Conservation (phyloP, 2,329 filamentous ascomycete genomes). For the Moelleriella libera region DNA sequence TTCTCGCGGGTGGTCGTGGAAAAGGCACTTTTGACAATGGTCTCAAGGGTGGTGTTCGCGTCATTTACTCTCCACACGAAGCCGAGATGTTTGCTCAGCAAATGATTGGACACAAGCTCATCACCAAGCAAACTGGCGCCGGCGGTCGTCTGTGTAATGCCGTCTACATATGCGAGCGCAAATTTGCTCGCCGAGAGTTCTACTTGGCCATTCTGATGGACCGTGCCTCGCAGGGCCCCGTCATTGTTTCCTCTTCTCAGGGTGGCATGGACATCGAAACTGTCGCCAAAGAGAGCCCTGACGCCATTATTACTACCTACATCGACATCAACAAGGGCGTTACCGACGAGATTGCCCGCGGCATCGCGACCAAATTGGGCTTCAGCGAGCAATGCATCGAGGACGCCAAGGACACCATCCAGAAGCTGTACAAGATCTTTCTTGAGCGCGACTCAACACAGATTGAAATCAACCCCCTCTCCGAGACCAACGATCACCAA, state of each 20-base stretch:
- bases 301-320: constrained; percentile 86
- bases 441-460: constrained; percentile 96
- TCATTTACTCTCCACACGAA: constrained; percentile 95
- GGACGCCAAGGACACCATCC: constrained; percentile 88
- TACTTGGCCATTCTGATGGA: constrained; percentile 99
- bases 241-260: constrained; percentile 95
- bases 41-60: constrained; percentile 94
- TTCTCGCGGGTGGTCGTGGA: constrained; percentile 91
- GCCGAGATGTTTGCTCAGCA: constrained; percentile 96
- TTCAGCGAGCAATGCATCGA: constrained; percentile 97
- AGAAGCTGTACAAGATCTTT: constrained; percentile 99
- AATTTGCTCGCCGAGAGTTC: constrained; percentile 97
- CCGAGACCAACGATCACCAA: constrained; percentile 95
- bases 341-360: constrained; percentile 84
- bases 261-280: constrained; percentile 99
- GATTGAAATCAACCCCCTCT: constrained; percentile 99
- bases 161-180: constrained; percentile 99
- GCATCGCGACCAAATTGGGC: constrained; percentile 81
- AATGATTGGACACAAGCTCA: constrained; percentile 99
- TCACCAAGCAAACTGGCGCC: constrained; percentile 98
- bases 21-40: constrained; percentile 98
- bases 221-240: constrained; percentile 74
- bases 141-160: constrained; percentile 87
- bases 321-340: constrained; percentile 92
- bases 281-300: constrained; percentile 94